phyloP scores from a whole-genome alignment of 768 basidiomycete species.

The Mycena epipterygia region DNA sequence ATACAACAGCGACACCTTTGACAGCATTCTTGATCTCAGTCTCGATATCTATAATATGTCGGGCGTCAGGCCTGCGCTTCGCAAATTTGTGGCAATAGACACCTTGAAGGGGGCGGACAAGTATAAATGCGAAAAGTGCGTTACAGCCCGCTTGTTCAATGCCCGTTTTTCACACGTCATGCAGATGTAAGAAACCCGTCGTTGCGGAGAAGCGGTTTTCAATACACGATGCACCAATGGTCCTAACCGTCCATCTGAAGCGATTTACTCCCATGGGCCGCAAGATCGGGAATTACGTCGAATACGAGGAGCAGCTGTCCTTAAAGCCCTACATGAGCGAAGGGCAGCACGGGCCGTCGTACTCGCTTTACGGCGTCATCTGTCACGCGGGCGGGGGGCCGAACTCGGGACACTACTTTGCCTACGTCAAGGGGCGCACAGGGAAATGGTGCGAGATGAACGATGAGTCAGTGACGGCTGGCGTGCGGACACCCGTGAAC shows the following conservation, averaged over 20 bases:
- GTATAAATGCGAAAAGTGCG: slow-evolving; percentile 98
- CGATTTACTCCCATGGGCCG: slow-evolving; percentile 92
- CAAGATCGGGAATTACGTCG: slow-evolving; percentile 83
- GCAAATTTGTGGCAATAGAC: slow-evolving; percentile 87
- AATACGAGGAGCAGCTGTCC: slow-evolving; percentile 83
- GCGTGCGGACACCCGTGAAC: slow-evolving; percentile 60
- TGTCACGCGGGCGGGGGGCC: slow-evolving; percentile 94
- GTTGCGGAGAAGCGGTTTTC: slow-evolving; percentile 92
- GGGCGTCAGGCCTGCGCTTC: slow-evolving; percentile 78
- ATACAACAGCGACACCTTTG: slow-evolving; percentile 95
- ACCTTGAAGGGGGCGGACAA: slow-evolving; percentile 91
- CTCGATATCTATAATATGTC: slow-evolving; percentile 83
- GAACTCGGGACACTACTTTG: slow-evolving; percentile 96
- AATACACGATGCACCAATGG: slow-evolving; percentile 87
- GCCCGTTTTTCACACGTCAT: neutral
- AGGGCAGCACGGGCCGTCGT: slow-evolving; percentile 79
- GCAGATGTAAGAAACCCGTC: slow-evolving; percentile 92
- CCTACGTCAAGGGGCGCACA: slow-evolving; percentile 79
- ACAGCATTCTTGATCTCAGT: slow-evolving; percentile 93
- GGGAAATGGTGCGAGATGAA: slow-evolving; percentile 95
- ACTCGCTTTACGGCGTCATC: slow-evolving; percentile 92
- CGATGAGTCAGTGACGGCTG: slow-evolving; percentile 79
- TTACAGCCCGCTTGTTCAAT: slow-evolving; percentile 30
- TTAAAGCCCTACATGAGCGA: slow-evolving; percentile 89
- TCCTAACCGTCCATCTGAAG: slow-evolving; percentile 95